Percentiles rank a stretch among this genome's conserved stretches.
These are phyloP conservation scores for Candida caryicola DNA, from an alignment of 805 yeast species.

Conservation along the genomic window DNA sequence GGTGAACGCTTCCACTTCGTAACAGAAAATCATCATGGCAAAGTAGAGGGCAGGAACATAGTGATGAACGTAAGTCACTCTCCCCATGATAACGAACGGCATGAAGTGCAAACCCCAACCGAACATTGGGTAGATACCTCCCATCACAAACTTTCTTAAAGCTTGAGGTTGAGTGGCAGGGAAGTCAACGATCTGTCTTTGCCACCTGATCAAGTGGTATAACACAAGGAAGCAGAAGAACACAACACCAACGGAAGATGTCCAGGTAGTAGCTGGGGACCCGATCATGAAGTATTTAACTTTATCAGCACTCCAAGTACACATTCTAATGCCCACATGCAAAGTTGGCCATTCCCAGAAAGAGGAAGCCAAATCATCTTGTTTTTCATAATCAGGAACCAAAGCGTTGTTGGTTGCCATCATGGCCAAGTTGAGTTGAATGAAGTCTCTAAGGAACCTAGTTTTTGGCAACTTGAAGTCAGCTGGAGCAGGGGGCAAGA, in stretches of 20 bases:
- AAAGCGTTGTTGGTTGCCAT: conserved; percentile 83
- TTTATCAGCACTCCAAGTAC: conserved; percentile 62
- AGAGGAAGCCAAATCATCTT: conserved; percentile 64
- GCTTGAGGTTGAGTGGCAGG: conserved; percentile 38
- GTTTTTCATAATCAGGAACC: conserved; percentile 73
- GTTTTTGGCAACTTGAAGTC: conserved; percentile 71
- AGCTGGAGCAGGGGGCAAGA: conserved; percentile 57
- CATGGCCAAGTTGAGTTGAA: conserved; percentile 78
- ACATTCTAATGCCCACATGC: conserved; percentile 70
- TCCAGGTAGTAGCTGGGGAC: conserved; percentile 68
- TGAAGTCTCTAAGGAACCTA: conserved; percentile 70
- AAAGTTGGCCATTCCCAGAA: conserved; percentile 93
- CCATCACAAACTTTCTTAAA: conserved; percentile 55
- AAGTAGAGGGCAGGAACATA: conserved; percentile 93
- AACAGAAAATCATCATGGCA: conserved; percentile 78
- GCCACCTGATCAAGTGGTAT: conserved; percentile 53
- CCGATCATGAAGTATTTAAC: conserved; percentile 67
- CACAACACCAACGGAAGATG: conserved; percentile 61
- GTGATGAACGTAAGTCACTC: conserved; percentile 96
- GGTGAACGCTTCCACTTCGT: conserved; percentile 50
- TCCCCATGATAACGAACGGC: conserved; percentile 90
- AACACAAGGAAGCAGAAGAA: conserved; percentile 48
- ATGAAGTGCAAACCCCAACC: conserved; percentile 89
- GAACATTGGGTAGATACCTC: conserved; percentile 79
- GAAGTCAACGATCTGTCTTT: conserved; percentile 66